These are phyloP conservation scores for Endotrypanum monterogeii DNA, from an alignment of 208 protist species.

Conservation along the genomic window DNA sequence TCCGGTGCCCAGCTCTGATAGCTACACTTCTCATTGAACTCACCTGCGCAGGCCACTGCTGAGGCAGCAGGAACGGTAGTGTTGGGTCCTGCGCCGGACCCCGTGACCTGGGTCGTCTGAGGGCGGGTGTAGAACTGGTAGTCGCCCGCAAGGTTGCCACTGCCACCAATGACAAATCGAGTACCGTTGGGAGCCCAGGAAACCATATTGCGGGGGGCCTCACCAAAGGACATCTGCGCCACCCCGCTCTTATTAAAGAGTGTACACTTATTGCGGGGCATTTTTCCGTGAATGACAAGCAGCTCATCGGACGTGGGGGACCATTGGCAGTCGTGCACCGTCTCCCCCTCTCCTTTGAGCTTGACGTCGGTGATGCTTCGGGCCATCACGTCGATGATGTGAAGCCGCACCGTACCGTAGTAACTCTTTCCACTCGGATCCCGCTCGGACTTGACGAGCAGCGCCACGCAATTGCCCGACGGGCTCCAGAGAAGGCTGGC, in stretches of 20 bases:
- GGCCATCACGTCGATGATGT: conserved; percentile 75
- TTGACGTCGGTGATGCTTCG: conserved; percentile 68
- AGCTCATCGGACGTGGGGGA: conserved; percentile 72
- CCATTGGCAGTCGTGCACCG: conserved; percentile 91
- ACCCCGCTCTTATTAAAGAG: conserved; percentile 79
- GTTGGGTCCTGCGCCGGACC: neutral
- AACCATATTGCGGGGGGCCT: conserved; percentile 85
- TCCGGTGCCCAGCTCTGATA: conserved; percentile 81
- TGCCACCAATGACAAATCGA: conserved; percentile 80
- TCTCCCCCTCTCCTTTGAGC: conserved; percentile 68
- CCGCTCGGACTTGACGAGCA: conserved; percentile 80
- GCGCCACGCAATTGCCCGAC: conserved; percentile 64
- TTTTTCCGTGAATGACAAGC: conserved; percentile 88
- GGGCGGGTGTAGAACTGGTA: conserved; percentile 71
- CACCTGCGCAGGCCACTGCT: conserved; percentile 48
- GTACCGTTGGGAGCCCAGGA: conserved; percentile 76
- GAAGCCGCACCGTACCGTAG: conserved; percentile 82
- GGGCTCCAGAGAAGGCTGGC: conserved; percentile 67
- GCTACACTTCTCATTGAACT: conserved; percentile 89
- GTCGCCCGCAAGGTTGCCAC: conserved; percentile 88
- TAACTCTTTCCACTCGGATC: conserved; percentile 89
- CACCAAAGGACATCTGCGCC: conserved; percentile 83
- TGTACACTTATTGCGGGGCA: conserved; percentile 90
- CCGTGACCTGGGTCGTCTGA: conserved; percentile 6
- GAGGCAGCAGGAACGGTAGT: conserved; percentile 11